phyloP scores from a whole-genome alignment of 306 rosid species.

The Acacia acuminata region DNA sequence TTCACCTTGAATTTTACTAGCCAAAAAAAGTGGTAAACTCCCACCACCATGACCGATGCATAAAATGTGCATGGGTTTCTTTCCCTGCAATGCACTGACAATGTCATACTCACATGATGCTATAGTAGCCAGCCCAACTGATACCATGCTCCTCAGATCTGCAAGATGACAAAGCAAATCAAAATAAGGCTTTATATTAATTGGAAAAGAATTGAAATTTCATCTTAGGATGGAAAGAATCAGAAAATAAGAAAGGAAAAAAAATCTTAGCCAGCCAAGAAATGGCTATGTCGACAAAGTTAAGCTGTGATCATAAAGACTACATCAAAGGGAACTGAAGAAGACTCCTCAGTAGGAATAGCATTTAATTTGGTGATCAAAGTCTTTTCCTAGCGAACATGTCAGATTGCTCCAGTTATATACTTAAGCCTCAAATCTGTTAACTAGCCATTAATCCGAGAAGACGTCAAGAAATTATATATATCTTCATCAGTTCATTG shows the following conservation, averaged over 20 bases:
- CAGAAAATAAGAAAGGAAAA: background rate
- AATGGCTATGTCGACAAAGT: background rate
- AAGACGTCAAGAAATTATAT: background rate
- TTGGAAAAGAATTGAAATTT: conserved; percentile 10
- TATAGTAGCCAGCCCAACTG: conserved; percentile 70
- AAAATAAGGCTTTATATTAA: conserved; percentile 4
- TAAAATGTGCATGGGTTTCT: conserved; percentile 61
- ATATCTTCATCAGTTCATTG: background rate
- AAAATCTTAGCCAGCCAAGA: background rate
- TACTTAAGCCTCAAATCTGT: conserved; percentile 1
- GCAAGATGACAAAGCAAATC: conserved; percentile 37
- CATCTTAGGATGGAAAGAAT: background rate
- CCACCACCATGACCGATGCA: conserved; percentile 99
- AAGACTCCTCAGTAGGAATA: background rate
- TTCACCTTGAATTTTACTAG: conserved; percentile 82
- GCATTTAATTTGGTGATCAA: background rate
- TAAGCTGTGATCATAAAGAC: background rate
- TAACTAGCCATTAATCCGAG: background rate
- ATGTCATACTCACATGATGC: conserved; percentile 79
- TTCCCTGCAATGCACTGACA: conserved; percentile 52
- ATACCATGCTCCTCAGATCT: conserved; percentile 92
- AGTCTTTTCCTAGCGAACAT: background rate
- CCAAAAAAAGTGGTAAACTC: conserved; percentile 83
- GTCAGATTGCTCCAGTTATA: background rate
- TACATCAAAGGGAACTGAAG: background rate